A percentile compares a stretch with the other conserved stretches of the same genome.
These are phyloP conservation scores for Macroventuria anomochaeta DNA, from an alignment of 2,329 filamentous ascomycete genomes.

Conservation along the genomic window DNA sequence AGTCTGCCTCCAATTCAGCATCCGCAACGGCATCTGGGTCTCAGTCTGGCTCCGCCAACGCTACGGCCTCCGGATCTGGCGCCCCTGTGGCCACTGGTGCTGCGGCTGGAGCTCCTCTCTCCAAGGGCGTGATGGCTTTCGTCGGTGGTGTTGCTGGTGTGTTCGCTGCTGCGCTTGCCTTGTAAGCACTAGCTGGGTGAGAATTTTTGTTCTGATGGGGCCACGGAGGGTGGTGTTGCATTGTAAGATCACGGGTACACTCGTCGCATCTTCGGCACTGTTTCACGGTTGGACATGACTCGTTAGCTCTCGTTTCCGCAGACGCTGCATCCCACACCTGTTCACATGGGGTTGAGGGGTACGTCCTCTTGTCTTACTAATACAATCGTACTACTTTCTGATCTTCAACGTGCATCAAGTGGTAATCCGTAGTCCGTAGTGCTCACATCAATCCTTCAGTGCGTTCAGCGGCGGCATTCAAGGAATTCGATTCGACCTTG, in stretches of 20 bases:
- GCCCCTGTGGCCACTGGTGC: slow-evolving; percentile 22
- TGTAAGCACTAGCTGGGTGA: slow-evolving; percentile 24
- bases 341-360: background rate
- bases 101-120: slow-evolving; percentile 27
- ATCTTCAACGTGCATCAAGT: slow-evolving; percentile 1
- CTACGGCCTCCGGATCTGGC: slow-evolving; percentile 19
- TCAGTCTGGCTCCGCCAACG: slow-evolving; percentile 1
- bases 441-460: slow-evolving; percentile 9
- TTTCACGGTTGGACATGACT: slow-evolving; percentile 11
- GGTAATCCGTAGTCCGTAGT: background rate
- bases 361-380: background rate
- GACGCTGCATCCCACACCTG: background rate
- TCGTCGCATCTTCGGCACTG: slow-evolving; percentile 10
- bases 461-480: slow-evolving; percentile 9
- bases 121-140: slow-evolving; percentile 29
- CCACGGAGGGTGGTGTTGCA: slow-evolving; percentile 11
- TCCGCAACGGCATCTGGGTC: slow-evolving; percentile 14
- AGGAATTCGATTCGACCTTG: slow-evolving; percentile 7
- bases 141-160: slow-evolving; percentile 33
- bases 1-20: slow-evolving; percentile 17
- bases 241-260: slow-evolving; percentile 4
- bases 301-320: slow-evolving; percentile 2
- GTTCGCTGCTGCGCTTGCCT: slow-evolving; percentile 32
- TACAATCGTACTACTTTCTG: background rate
- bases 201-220: slow-evolving; percentile 4